Evolutionary conservation across 2,329 filamentous ascomycete species (phyloP), one percentile per base, ranked within the genome.

Genomic region (Xylaria sp.): DNA sequence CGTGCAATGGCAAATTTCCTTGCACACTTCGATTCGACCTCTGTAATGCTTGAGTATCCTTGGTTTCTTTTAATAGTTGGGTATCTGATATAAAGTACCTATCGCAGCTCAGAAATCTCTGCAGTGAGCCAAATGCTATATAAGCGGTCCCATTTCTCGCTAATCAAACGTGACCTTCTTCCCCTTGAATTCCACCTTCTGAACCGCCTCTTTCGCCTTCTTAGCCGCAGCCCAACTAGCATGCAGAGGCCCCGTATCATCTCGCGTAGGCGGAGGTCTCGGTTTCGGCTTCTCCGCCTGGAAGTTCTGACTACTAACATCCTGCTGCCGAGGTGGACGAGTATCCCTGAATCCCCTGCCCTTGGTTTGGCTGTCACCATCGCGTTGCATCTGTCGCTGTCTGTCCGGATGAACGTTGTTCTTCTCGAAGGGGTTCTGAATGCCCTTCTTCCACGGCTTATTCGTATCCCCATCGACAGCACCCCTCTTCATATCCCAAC

Each of bases 191-290:
- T 81, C 79, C 25, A 83, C 83, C 53, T 82, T 83, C 74, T 85
- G 82, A 70, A 85, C 81, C 68, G 81, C 80, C 72, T 89, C 86
- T 78, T 90, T 89, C 0, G 85, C 85, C 78, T 86, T 86, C 79
- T 88, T 89, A 70, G 83, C 86, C 65, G 89, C 89, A 71, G 86
- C 86, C 89, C 89, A 91, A 74, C 86, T 89, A 1, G 88, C 86
- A 81, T 92, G 90, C 72, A 91, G 76, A 3, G 84, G 72, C 0
- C 87, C 86, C 8, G 76, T 75, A 73, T 86, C 83, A 53, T 87
- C 84, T 65, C 84, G 82, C 73, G 80, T 84, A 64, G 80, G 78
- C 25, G 77, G 73, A 12, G 78, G 77, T 71, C 77, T 80, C 4
- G 75, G 74, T 56, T 72, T 76, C 20, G 73, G 70, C 53, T 69